Conservation (phyloP, 768 basidiomycete species). For the Cytidiella melzeri region DNA sequence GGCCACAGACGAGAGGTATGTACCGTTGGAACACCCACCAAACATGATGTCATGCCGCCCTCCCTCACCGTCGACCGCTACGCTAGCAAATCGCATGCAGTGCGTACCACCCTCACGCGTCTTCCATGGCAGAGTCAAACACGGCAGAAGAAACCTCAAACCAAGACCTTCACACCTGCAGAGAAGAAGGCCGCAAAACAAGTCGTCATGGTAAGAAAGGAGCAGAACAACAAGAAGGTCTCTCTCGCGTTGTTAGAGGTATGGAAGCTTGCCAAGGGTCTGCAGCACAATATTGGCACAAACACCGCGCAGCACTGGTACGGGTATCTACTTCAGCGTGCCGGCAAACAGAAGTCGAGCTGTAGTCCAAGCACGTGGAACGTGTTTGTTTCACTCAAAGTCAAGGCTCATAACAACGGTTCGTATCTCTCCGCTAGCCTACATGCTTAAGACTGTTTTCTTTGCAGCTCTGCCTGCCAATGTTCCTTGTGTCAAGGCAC, state of each 20-base stretch:
- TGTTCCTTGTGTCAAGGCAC: neutral
- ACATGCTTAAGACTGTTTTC: neutral
- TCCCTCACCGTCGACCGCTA: neutral
- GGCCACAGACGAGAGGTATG: neutral
- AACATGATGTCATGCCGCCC: no score
- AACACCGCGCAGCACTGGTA: neutral
- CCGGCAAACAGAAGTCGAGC: neutral
- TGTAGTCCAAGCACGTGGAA: slow-evolving; percentile 4
- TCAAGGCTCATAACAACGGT: slow-evolving; percentile 1
- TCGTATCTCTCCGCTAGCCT: neutral
- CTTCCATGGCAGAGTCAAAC: neutral
- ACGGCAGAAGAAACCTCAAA: neutral
- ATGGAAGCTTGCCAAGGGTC: neutral
- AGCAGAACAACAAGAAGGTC: neutral
- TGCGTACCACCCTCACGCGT: neutral
- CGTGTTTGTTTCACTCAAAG: neutral
- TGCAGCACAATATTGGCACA: neutral
- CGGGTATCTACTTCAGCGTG: neutral
- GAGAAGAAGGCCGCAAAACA: neutral
- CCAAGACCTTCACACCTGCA: neutral
- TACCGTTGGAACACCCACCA: neutral
- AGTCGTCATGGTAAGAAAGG: neutral
- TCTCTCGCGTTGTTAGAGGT: neutral
- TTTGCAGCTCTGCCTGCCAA: neutral
- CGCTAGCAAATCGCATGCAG: neutral